Base-by-base conservation (phyloP, 345 rosid genomes). In the Angophora floribunda region DNA sequence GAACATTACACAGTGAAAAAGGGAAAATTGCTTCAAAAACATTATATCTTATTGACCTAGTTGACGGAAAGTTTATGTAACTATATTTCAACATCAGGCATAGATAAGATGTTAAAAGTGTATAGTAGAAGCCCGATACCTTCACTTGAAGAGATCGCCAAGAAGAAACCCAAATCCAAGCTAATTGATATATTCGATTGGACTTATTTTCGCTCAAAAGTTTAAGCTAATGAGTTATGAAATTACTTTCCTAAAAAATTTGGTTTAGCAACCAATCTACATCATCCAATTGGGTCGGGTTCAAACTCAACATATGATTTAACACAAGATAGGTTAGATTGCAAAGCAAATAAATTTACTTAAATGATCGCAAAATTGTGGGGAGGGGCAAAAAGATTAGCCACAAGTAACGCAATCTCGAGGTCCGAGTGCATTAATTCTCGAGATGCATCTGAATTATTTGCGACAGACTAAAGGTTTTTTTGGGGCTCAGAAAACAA, bases 151-250 rank as follows among this genome's bases (percentile, higher is more conserved):
- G 41, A 63, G 75, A 63, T 63, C 0, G 1, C 9, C 36, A 63
- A 63, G 0, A 13, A 17, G 14, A 9, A 63, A 63, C n/a, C 6
- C 7, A 63, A 63, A 1, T 63, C 0, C 0, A 0, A 63, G 1
- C 19, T 15, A 0, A 0, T 63, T 4, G 6, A 3, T 0, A 13
- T 63, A 63, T 13, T 2, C 0, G 13, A 0, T n/a, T 3, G 2
- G 5, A 63, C 9, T 4, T 1, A n/a, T 8, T 1, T 63, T 63
- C 5, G 1, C 4, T 28, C 1, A n/a, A n/a, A 63, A 28, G 9
- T 15, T 28, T 53, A 3, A n/a, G 7, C 2, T 28, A 36, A 63
- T 6, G 17, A n/a, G 17, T 6, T 1, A 1, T 63, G 17, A 0
- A 7, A n/a, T n/a, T 1, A 13, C 19, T n/a, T 63, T 63, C 19